A percentile compares a stretch with the other conserved stretches of the same genome.
These are phyloP conservation scores for Suhomyces anneliseae DNA, from an alignment of 1,139 yeast species.

Conservation along the genomic window DNA sequence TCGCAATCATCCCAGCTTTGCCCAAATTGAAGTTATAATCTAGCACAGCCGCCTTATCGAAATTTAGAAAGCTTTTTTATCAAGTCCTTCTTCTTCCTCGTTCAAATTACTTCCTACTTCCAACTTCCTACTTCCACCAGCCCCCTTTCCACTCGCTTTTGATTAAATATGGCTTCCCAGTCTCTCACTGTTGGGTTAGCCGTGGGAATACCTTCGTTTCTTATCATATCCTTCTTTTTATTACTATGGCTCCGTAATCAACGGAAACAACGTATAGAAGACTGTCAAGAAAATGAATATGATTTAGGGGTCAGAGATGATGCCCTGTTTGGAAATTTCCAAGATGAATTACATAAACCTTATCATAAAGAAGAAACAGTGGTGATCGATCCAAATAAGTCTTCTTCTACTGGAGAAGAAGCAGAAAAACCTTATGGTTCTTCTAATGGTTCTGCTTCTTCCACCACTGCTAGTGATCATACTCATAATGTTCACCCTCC, in stretches of 20 bases:
- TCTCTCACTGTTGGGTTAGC: conserved; percentile 42
- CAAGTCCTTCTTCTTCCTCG: no score
- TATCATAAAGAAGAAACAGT: conserved; percentile 9
- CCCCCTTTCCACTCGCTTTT: background rate
- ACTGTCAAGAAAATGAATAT: conserved; percentile 27
- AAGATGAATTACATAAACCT: conserved; percentile 37
- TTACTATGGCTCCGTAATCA: conserved; percentile 33
- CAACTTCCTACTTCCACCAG: background rate
- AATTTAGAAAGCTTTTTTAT: no score
- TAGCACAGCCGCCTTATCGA: background rate
- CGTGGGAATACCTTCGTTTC: conserved; percentile 41
- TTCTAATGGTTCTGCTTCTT: conserved; percentile 13
- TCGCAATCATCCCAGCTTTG: background rate
- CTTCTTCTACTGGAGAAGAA: conserved; percentile 11
- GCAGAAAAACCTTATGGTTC: conserved; percentile 13
- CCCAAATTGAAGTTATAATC: background rate
- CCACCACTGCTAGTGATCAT: conserved; percentile 13
- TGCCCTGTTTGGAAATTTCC: conserved; percentile 38
- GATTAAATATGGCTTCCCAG: conserved; percentile 3
- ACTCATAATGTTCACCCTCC: conserved; percentile 3
- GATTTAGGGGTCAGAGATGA: conserved; percentile 43
- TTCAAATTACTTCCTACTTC: background rate
- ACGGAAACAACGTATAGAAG: conserved; percentile 36
- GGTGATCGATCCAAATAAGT: conserved; percentile 12
- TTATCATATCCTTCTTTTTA: conserved; percentile 24